A percentile compares a stretch with the other conserved stretches of the same genome.
Evolutionary conservation across 139 green algal species (phyloP).

Genomic region (Chlamydomonas schloesseri): DNA sequence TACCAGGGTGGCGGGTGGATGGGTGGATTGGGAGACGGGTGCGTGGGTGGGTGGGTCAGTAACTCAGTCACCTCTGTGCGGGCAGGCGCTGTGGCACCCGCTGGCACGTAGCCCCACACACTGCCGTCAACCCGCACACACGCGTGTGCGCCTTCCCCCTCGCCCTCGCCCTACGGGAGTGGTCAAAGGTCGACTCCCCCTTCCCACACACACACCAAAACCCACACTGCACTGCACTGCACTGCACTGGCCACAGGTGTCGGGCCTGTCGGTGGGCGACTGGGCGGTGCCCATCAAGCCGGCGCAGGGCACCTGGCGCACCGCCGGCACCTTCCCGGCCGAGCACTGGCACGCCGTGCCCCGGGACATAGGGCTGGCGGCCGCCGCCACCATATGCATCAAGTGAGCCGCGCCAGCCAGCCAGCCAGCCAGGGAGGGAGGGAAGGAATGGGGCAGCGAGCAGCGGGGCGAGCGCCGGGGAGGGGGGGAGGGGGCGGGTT

Average conservation of each 20-base stretch:
- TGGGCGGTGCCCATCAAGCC: constrained; percentile 77
- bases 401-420: constrained; percentile 70
- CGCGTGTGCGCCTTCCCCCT: too few relatives aligned
- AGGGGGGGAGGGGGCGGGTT: too few relatives aligned
- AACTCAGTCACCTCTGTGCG: not conserved
- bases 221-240: too few relatives aligned
- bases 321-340: constrained; percentile 49
- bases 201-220: too few relatives aligned
- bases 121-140: too few relatives aligned
- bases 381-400: constrained; percentile 77
- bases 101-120: too few relatives aligned
- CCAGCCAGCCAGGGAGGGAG: too few relatives aligned
- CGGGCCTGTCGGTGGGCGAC: constrained; percentile 71
- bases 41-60: not conserved
- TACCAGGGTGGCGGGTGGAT: constrained; percentile 1
- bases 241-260: constrained; percentile 74
- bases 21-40: not conserved
- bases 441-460: too few relatives aligned
- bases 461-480: too few relatives aligned
- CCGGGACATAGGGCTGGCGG: constrained; percentile 56
- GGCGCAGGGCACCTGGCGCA: constrained; percentile 84
- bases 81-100: too few relatives aligned
- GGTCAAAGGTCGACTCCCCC: too few relatives aligned
- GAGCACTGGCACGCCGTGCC: constrained; percentile 68
- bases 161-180: too few relatives aligned